Evolutionary conservation across 208 protist species (phyloP), one percentile per base, ranked within the genome.

Genomic region (Trypanosomatidae sp.): DNA sequence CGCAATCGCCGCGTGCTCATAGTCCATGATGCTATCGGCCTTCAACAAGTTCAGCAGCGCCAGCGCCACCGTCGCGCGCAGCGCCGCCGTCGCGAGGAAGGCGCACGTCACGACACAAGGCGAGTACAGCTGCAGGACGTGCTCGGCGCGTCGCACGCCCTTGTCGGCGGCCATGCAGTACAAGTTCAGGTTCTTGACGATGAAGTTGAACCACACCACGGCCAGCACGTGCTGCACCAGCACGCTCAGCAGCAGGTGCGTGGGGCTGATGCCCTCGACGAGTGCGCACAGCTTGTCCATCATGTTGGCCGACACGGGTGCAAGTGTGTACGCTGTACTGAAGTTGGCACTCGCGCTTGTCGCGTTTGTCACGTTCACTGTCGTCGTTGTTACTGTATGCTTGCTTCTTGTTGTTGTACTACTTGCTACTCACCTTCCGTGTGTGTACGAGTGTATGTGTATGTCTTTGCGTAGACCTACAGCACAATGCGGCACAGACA

Each of bases 91-190:
- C 25, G 68, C 20, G 44, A 92, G 63, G 25, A 62, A 82, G 6
- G 51, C 33, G 11, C 60, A 33, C 10, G 50, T 53, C 48, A 71
- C 56, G 0, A 77, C 27, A 15, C 55, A 5, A 15, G 43, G 33
- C 6, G 72, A 61, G 55, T 89, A 92, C 32, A 68, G 71, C 37
- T 77, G 59, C 15, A 88, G 53, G 23, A 67, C 72, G 58, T 89
- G 76, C 60, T 89, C 79, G 20, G 72, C 53, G 30, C 68, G 63
- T 26, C 79, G 68, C 21, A 92, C 84, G 38, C 84, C 84, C 61
- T 92, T 92, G 44, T 92, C 84, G 11, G 84, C 84, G 6, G 84
- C 84, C 28, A 73, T 46, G 48, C 84, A 86, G 64, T 92, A 92
- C 8, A 51, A 44, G 47, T 71, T 63, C 19, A 88, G 56, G 33